Evolutionary conservation across 1,139 yeast genomes (phyloP).

Genomic region (Arxiozyma bovina): DNA sequence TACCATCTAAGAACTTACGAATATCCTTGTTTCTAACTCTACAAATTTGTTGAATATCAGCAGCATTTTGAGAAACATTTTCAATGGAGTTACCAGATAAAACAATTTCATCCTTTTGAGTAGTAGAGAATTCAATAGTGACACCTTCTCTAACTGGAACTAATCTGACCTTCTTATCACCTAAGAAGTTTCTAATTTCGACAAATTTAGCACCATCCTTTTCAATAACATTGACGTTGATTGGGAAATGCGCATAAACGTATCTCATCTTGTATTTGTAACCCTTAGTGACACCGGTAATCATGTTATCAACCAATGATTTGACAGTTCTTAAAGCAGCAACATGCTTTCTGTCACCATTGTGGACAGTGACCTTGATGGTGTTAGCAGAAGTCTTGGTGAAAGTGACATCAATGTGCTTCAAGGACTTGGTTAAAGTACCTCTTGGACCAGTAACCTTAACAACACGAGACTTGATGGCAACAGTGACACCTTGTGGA

Average conservation of each 20-base stretch:
- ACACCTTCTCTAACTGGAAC: slow-evolving; percentile 87
- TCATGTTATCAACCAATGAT: slow-evolving; percentile 86
- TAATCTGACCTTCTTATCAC: slow-evolving; percentile 93
- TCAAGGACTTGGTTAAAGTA: slow-evolving; percentile 78
- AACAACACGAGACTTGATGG: slow-evolving; percentile 85
- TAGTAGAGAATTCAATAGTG: slow-evolving; percentile 64
- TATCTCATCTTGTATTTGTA: slow-evolving; percentile 99
- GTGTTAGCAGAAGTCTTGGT: slow-evolving; percentile 59
- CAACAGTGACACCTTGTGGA: slow-evolving; percentile 91
- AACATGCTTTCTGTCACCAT: slow-evolving; percentile 99
- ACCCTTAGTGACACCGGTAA: slow-evolving; percentile 99
- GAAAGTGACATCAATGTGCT: slow-evolving; percentile 94
- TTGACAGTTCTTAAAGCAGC: slow-evolving; percentile 99
- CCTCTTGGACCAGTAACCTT: slow-evolving; percentile 99
- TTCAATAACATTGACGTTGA: slow-evolving; percentile 84
- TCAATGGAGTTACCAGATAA: slow-evolving; percentile 95
- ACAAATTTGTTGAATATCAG: slow-evolving; percentile 97
- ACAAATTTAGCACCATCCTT: slow-evolving; percentile 66
- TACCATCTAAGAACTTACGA: slow-evolving; percentile 99
- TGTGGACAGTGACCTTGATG: slow-evolving; percentile 87
- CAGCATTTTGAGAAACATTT: slow-evolving; percentile 97
- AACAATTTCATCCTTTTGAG: slow-evolving; percentile 89
- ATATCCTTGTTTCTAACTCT: slow-evolving; percentile 99
- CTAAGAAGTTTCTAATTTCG: slow-evolving; percentile 98
- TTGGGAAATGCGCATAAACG: slow-evolving; percentile 99